Evolutionary conservation across 2,329 filamentous ascomycete genomes (phyloP), one percentile per base, ranked within the genome.

Genomic region (Fusarium mundagurra): DNA sequence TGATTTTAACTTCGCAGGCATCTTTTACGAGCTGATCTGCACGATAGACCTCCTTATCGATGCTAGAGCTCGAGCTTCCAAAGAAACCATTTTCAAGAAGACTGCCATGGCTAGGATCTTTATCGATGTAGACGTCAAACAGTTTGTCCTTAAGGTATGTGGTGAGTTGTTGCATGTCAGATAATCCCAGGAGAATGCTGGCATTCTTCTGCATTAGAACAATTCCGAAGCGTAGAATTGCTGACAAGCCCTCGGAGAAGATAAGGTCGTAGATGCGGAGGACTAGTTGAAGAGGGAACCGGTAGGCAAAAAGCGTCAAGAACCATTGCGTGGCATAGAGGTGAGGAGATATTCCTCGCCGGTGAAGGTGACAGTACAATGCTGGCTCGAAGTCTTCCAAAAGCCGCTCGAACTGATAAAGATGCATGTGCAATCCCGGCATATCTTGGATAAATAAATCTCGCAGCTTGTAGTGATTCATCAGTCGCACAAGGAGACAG

Each of bases 321-420:
- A 99, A 99, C 96, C 96, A 99, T 82, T 99, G 96, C 0, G 96
- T 99, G 50, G 96, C 96, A 81, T 99, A 99, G 14, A 99, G 88
- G 80, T 98, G 94, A 2, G 96, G 93, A 14, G 93, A 93, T 62
- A 99, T 96, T 74, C 94, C 92, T 64, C 93, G 91, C 67, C 96
- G 92, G 79, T 94, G 93, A 64, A 99, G 90, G 82, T 99, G 96
- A 81, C 96, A 98, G 84, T 97, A 98, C 12, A 99, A 86, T 5
- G 95, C 95, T 5, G 97, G 96, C 81, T 99, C 96, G 48, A 96
- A 87, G 77, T 99, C 96, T 83, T 99, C 96, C 34, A 99, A 86
- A 27, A 99, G 86, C 33, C 96, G 91, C 84, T 98, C 96, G 78
- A 99, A 99, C 76, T 98, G 94, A 83, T 97, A 98, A 13, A 99